Conservation (phyloP, 2,329 filamentous ascomycete species). For the Scedosporium dehoogii region DNA sequence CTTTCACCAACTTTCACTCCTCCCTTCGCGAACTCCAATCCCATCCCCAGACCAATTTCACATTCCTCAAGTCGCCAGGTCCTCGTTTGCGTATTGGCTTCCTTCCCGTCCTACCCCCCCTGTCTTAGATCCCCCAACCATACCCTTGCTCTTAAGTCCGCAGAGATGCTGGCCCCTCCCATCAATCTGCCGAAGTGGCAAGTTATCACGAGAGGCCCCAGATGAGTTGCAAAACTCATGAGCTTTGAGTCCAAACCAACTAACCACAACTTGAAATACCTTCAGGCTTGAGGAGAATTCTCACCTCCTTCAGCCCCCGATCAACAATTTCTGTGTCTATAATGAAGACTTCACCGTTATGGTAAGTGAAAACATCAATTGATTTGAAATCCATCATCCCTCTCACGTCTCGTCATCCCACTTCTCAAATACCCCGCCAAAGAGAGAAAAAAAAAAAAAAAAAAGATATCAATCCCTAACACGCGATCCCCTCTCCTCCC, state of each 20-base stretch:
- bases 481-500: background rate
- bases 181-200: constrained; percentile 51
- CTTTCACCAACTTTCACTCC: background rate
- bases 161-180: constrained; percentile 37
- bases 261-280: background rate
- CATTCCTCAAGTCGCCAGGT: background rate
- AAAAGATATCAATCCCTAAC: background rate
- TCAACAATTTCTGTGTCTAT: constrained; percentile 98
- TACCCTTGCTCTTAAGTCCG: too few species aligned
- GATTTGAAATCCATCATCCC: background rate
- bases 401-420: background rate
- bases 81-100: background rate
- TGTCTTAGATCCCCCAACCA: background rate
- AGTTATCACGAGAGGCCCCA: constrained; percentile 16
- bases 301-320: constrained; percentile 83
- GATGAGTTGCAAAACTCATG: background rate
- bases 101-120: background rate
- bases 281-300: constrained; percentile 80
- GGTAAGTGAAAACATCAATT: constrained; percentile 30
- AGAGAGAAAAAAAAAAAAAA: background rate
- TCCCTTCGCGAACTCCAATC: constrained; percentile 4
- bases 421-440: background rate
- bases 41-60: background rate
- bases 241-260: background rate
- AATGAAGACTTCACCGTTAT: constrained; percentile 75